Evolutionary conservation across 177 flowering plant species (phyloP), one percentile per base, ranked within the genome.

Genomic region (Vitis hybrid): DNA sequence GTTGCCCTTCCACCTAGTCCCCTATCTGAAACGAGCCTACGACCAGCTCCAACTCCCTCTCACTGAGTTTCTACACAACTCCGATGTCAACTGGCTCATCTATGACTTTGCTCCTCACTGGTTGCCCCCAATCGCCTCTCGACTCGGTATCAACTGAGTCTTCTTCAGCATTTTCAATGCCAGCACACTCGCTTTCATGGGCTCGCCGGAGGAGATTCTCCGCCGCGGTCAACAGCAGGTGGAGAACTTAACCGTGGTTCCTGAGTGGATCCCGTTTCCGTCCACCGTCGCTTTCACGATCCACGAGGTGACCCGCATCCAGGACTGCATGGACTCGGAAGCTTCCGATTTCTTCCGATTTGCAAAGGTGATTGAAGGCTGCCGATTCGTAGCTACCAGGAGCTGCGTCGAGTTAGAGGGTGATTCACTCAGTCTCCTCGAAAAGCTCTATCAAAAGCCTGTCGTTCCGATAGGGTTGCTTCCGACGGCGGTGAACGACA

Each of bases 381-480:
- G 61, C n/a, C 45, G 63, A 7, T 56, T 70, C 49, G 66, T 70
- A 2, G 31, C 61, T 9, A 53, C 63, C 13, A 18, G 73, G 45
- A 64, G 67, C 31, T 70, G 73, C 51, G 15, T 1, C 15, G 45
- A 62, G 52, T 70, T 70, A 16, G 73, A 63, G 20, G 53, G 20
- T 5, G 10, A 55, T 8, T 62, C 57, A 59, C 15, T 78, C 1
- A 49, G 14, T n/a, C 61, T 78, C 3, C 67, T 65, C 13, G 8
- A 59, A 12, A 45, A 72, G 1, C 61, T 72, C 3, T 55, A 68
- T 20, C 50, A 49, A 9, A 78, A 78, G 26, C 81, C 74, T 1
- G 72, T 78, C 10, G 12, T 78, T 11, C 81, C 78, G 1, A n/a
- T 69, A 0, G 78, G 81, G 10, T 53, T 68, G 15, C 57, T 78